Percentiles rank a stretch among this genome's conserved stretches.
Evolutionary conservation across 345 rosid species (phyloP).

Genomic region (Populus davidiana): DNA sequence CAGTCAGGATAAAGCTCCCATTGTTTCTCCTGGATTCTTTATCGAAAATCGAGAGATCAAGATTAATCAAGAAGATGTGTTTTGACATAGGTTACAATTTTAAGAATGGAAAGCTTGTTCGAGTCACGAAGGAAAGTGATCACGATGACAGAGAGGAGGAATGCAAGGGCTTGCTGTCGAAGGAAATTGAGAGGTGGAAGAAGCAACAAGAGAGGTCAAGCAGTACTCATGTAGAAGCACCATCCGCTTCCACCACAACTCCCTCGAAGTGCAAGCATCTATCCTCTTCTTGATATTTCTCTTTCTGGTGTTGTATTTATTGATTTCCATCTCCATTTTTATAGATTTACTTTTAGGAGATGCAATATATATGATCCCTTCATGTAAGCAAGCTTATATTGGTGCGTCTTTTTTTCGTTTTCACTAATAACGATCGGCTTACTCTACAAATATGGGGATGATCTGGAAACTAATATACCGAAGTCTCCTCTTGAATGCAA

Average conservation of each 20-base stretch:
- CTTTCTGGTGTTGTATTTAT: not conserved
- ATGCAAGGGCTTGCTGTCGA: conserved; percentile 35
- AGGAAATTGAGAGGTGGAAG: conserved; percentile 48
- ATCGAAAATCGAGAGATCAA: not conserved
- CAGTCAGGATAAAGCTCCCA: not conserved
- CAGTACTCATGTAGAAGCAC: conserved; percentile 14
- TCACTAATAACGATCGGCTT: conserved; percentile 1
- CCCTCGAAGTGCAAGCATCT: conserved; percentile 1
- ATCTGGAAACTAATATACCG: not conserved
- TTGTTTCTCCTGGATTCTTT: not conserved
- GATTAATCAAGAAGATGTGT: conserved; percentile 33
- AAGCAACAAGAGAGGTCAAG: conserved; percentile 28
- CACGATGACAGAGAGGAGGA: conserved; percentile 15
- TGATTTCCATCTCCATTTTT: not conserved
- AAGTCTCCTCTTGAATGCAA: not conserved
- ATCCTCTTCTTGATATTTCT: not conserved
- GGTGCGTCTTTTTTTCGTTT: not conserved
- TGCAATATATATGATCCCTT: not conserved
- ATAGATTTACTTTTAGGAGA: not conserved
- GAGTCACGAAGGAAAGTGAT: conserved; percentile 8
- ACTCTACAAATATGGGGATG: not conserved
- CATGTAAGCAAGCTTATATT: not conserved
- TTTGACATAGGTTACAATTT: conserved; percentile 35
- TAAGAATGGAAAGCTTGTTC: conserved; percentile 33
- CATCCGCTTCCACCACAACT: not conserved